Base-by-base conservation (phyloP, 176 grass and related monocot species). In the Poa pratensis region DNA sequence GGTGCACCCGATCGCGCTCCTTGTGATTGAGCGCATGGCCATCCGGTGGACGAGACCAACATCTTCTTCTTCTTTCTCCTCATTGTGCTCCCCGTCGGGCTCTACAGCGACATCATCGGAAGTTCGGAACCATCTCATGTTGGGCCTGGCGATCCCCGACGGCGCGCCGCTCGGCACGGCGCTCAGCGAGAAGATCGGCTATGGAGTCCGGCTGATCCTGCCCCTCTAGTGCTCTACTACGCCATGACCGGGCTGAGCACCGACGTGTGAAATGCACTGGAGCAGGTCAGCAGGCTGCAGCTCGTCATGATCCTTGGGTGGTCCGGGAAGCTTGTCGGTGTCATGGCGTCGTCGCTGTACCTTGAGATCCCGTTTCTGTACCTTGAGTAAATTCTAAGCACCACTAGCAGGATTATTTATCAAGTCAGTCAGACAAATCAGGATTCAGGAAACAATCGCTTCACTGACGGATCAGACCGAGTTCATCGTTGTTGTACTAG, bases 91-190 rank as follows among this genome's bases (percentile, higher is more conserved):
- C 69, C 94, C 11, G 87, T 97, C 24, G 90, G 87, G 1, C 90
- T 94, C 79, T 97, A 85, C 78, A 88, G 82, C 83, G 94, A 97
- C 65, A 17, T 97, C 73, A 90, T 94, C 81, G 94, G 94, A 19
- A 88, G n/a, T n/a, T n/a, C n/a, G n/a, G n/a, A n/a, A n/a, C 85
- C 26, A 97, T 89, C 76, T 86, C 89, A 80, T 95, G 81, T 78
- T 98, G 37, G 96, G 96, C 10, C 84, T 98, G 32, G 93, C 87
- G 13, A 89, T 98, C 70, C 96, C 96, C 16, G 93, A 92, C 20
- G 93, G 96, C 6, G 89, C 91, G 27, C 96, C 96, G 53, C 91
- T 98, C 15, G 96, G 93, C 64, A n/a, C n/a, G n/a, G n/a, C n/a
- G n/a, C n/a, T n/a, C n/a, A n/a, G n/a, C n/a, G 85, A 93, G 80